Base-by-base conservation (phyloP, 176 grass and related monocot species). In the Puya raimondii region DNA sequence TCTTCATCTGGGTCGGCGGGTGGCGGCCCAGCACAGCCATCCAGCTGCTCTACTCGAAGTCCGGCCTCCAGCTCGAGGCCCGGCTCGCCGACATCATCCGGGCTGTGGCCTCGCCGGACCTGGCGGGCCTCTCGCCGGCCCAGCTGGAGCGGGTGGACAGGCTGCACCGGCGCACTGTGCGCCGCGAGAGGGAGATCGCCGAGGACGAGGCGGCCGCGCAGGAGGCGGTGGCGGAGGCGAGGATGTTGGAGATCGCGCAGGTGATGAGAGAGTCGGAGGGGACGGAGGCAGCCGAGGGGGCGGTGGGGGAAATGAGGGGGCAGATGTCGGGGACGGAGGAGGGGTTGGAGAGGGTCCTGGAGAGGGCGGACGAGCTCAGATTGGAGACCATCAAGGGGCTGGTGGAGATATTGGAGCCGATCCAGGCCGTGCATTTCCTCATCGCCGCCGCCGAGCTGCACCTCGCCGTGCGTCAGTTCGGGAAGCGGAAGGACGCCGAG, bases 21-120 rank as follows among this genome's bases (percentile, higher is more conserved):
- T 91, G 87, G 91, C 87, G 87, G 69, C 79, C 91, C 70, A 85
- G 76, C 3, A 53, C 82, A 48, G 82, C 87, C 50, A 9, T 96
- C 80, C 91, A 96, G 17, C 81, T 96, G 63, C 75, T 96, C 26
- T 88, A 88, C 68, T 81, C 87, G 70, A 96, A 91, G 71, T 88
- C 85, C 18, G 80, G 87, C 64, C 12, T 85, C 66, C 84, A 91
- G 79, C 76, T 96, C 23, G 70, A 91, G 76, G 20, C 67, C 16
- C 73, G 69, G 71, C 79, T 88, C 48, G 70, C 51, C 1, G 3
- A 20, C 11, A 76, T 85, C 77, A 58, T 85, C 68, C 2, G 27
- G 81, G 67, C 9, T 26, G 13, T 2, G 9, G 22, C 50, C 63
- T 71, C 65, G 22, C 16, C 0, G 66, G 72, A 85, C 68, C 73